These are phyloP conservation scores for Rosa rugosa DNA, from an alignment of 306 rosid species.

Conservation along the genomic window DNA sequence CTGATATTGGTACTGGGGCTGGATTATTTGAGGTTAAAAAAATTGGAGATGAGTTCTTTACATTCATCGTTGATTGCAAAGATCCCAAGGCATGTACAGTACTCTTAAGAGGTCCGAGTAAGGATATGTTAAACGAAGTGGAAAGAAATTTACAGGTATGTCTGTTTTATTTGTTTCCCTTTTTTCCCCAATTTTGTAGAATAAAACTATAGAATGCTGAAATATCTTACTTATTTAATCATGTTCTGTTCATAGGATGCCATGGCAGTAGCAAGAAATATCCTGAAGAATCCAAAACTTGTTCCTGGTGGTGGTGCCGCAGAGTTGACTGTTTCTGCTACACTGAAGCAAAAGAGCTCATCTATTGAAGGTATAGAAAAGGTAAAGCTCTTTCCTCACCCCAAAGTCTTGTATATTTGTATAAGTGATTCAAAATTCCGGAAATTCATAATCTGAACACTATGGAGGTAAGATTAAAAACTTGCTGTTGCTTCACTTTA, in stretches of 20 bases:
- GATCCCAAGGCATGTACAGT: constrained; percentile 92
- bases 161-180: not conserved
- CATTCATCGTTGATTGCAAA: constrained; percentile 83
- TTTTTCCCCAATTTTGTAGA: not conserved
- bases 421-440: not conserved
- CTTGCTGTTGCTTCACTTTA: not conserved
- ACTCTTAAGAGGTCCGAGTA: constrained; percentile 84
- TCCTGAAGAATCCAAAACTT: constrained; percentile 85
- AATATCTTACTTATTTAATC: not conserved
- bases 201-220: constrained; percentile 13
- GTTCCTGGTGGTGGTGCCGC: constrained; percentile 98
- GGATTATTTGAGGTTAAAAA: constrained; percentile 92
- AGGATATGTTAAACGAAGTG: constrained; percentile 85
- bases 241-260: constrained; percentile 62
- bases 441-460: not conserved
- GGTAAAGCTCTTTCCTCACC: constrained; percentile 35
- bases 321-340: constrained; percentile 90
- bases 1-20: constrained; percentile 93
- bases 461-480: not conserved
- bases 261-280: constrained; percentile 89
- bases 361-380: constrained; percentile 95
- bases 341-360: constrained; percentile 94
- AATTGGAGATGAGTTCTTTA: constrained; percentile 85
- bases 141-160: constrained; percentile 91
- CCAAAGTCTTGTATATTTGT: not conserved